Evolutionary conservation across 305 asterid species (phyloP).

Genomic region (Solanum aculeatissimum): DNA sequence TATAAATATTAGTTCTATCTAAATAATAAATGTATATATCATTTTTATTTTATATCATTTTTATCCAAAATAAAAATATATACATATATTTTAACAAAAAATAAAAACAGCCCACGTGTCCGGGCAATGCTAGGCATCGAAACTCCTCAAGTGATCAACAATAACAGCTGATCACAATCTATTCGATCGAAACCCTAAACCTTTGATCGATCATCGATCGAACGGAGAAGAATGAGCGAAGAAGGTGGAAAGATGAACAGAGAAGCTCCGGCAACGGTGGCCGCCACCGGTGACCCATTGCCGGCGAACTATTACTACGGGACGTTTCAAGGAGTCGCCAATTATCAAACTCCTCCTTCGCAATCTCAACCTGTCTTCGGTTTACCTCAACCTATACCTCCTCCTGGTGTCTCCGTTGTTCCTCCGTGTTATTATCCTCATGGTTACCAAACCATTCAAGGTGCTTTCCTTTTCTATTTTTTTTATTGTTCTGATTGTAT

Average conservation of each 20-base stretch:
- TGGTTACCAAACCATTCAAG: conserved; percentile 59
- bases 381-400: conserved; percentile 68
- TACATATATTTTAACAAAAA: neutral
- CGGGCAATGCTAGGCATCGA: neutral
- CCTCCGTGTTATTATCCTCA: conserved; percentile 39
- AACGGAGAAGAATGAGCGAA: conserved; percentile 23
- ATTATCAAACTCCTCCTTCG: conserved; percentile 32
- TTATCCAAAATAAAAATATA: too few relatives aligned
- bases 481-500: neutral
- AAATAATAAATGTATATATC: too few relatives aligned
- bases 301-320: conserved; percentile 51
- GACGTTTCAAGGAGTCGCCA: conserved; percentile 81
- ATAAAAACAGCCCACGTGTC: neutral
- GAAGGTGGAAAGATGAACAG: conserved; percentile 31
- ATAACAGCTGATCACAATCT: neutral
- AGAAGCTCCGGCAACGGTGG: conserved; percentile 23
- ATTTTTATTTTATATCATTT: too few relatives aligned
- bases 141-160: neutral
- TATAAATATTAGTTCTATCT: too few relatives aligned
- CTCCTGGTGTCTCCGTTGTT: conserved; percentile 25
- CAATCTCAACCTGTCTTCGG: conserved; percentile 49
- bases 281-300: conserved; percentile 7
- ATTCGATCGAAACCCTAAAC: neutral
- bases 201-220: neutral
- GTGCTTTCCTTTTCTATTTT: conserved; percentile 12